Evolutionary conservation across 2,329 filamentous ascomycete species (phyloP).

Genomic region (Colletotrichum phormii): DNA sequence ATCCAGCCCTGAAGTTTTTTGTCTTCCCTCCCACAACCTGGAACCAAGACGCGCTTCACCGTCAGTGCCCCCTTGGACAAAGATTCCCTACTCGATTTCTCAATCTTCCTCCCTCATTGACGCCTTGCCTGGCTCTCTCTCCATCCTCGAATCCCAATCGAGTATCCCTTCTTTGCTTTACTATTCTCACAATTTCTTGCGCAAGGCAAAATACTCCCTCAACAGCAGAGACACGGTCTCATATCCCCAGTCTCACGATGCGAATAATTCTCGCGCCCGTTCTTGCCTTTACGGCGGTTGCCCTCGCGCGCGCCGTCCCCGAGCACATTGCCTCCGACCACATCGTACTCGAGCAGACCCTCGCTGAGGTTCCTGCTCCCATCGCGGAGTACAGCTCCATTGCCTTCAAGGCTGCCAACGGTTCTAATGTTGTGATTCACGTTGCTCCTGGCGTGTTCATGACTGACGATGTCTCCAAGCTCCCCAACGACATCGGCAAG

Average conservation of each 20-base stretch:
- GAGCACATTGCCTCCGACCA: background rate
- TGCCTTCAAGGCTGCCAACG: slow-evolving; percentile 25
- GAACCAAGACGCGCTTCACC: background rate
- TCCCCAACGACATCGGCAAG: background rate
- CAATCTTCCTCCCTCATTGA: background rate
- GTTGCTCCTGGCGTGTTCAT: slow-evolving; percentile 14
- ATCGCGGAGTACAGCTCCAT: background rate
- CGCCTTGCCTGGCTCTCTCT: background rate
- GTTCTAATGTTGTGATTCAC: slow-evolving; percentile 12
- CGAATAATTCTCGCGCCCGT: slow-evolving; percentile 4
- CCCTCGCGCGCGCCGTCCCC: background rate
- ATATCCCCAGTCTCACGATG: slow-evolving; percentile 5
- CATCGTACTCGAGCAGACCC: background rate
- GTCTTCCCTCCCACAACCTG: background rate
- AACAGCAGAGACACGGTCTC: too few relatives aligned
- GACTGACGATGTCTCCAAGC: background rate
- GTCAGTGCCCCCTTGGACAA: background rate
- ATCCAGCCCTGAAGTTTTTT: too few relatives aligned
- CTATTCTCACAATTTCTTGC: background rate
- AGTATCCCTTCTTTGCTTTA: background rate
- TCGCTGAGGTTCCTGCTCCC: background rate
- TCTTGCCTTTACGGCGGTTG: background rate
- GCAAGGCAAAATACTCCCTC: background rate
- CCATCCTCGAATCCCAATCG: background rate
- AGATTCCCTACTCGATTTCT: background rate